phyloP scores from a whole-genome alignment of 768 basidiomycete genomes.

The Sporobolomyces pararoseus region DNA sequence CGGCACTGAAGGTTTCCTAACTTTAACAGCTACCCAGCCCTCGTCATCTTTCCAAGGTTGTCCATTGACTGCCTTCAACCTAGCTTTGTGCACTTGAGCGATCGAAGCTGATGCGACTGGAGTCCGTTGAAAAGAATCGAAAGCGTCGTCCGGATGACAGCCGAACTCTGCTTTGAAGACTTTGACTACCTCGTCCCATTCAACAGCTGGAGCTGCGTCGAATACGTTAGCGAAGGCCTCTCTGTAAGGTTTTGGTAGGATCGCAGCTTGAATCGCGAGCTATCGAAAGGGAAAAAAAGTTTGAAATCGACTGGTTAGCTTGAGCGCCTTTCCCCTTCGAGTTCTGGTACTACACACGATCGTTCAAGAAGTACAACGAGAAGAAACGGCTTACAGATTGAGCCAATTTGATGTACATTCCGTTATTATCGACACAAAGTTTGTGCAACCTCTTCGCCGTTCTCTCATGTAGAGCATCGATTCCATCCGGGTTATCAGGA shows the following conservation, averaged over 20 bases:
- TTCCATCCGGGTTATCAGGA: constrained; percentile 61
- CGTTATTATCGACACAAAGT: constrained; percentile 72
- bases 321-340: neutral
- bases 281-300: constrained; percentile 46
- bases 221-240: constrained; percentile 76
- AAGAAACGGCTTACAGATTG: constrained; percentile 4
- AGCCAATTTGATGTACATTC: constrained; percentile 80
- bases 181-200: constrained; percentile 62
- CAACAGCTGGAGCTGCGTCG: constrained; percentile 81
- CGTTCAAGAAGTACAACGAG: neutral
- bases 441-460: constrained; percentile 73
- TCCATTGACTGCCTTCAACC: constrained; percentile 49
- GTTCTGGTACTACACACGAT: neutral
- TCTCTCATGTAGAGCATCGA: constrained; percentile 76
- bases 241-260: constrained; percentile 72
- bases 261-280: constrained; percentile 76
- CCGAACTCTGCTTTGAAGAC: constrained; percentile 61
- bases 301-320: no score
- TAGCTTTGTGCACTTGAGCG: constrained; percentile 84
- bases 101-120: constrained; percentile 85
- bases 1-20: constrained; percentile 82
- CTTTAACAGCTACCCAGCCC: constrained; percentile 84
- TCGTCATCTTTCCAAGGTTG: constrained; percentile 37
- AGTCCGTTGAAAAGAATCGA: constrained; percentile 69
- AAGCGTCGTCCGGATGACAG: constrained; percentile 66